Base-by-base conservation (phyloP, 2,329 filamentous ascomycete genomes). In the Cordyceps fumosorosea region DNA sequence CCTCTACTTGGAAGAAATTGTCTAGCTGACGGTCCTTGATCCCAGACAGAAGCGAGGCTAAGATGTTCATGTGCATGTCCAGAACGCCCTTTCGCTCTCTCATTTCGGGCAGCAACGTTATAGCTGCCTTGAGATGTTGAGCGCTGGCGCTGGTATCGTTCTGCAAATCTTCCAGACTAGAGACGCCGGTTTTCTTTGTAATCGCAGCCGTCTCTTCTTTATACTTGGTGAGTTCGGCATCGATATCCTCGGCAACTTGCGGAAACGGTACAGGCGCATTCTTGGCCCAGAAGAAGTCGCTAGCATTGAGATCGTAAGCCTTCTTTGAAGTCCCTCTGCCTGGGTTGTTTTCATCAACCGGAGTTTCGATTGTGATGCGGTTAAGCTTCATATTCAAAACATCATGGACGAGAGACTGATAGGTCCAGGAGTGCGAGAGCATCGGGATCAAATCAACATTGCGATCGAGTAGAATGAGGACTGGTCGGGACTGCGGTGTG, bases 31-130 rank as follows among this genome's bases (percentile, higher is more conserved):
- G 87, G 68, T 96, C 91, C 73, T 98, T 97, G 75, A 98, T 96
- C 1, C 92, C 93, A 0, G 78, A 81, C 47, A 87, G 71, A 3
- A 87, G 73, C 1, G 91, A 90, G 1, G 93, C 93, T 3, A 96
- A 82, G 63, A 98, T 96, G 72, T 96, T 97, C 95, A 99, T 99
- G 74, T 99, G 95, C 90, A 97, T 98, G 72, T 97, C 95, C 5
- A 99, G 83, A 22, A 89, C 84, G n/a, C 88, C 87, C 73, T 99
- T 99, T 63, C 95, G 87, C 74, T 98, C 95, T 65, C 92, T 84
- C 67, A 99, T 81, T 74, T 98, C 93, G 0, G 95, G 96, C 16
- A 99, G 80, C 24, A 96, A 79, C 0, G 93, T 96, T 69, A 99
- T 96, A 14, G 93, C 96, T 3, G 93, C 91, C 76, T 98, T 99